Conservation (phyloP, 192 early-diverging fungal species). For the Linnemannia zychae region DNA sequence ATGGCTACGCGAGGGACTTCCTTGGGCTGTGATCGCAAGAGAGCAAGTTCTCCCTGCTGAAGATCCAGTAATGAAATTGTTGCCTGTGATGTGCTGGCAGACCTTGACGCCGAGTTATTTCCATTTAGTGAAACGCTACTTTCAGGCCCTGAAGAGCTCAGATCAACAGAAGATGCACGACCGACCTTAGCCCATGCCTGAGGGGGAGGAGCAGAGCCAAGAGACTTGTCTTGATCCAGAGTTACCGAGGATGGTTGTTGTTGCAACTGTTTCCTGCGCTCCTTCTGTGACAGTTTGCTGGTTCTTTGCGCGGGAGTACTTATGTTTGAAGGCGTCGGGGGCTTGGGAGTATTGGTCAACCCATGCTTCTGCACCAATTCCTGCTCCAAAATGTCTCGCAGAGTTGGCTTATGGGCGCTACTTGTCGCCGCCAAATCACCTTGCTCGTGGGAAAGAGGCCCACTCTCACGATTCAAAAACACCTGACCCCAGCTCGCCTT, state of each 20-base stretch:
- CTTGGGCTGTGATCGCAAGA: conserved; percentile 31
- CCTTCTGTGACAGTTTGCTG: conserved; percentile 53
- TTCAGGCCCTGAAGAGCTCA: neutral
- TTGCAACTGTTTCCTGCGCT: conserved; percentile 41
- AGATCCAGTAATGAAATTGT: conserved; percentile 20
- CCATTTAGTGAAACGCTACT: neutral
- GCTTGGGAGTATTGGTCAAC: neutral
- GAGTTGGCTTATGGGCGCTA: conserved; percentile 23
- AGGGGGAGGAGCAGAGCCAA: neutral
- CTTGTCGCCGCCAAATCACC: neutral
- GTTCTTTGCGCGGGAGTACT: conserved; percentile 15
- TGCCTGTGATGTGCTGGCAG: neutral
- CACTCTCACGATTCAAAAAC: conserved; percentile 4
- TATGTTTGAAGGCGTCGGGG: neutral
- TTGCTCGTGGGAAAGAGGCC: neutral
- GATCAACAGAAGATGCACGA: neutral
- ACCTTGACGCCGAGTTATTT: neutral
- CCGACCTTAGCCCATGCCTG: conserved; percentile 22
- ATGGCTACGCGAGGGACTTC: conserved; percentile 35
- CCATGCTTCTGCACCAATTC: conserved; percentile 34
- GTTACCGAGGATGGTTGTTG: conserved; percentile 20
- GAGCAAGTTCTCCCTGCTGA: conserved; percentile 42
- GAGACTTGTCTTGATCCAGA: conserved; percentile 10
- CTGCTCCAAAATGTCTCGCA: conserved; percentile 60
- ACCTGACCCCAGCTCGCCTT: conserved; percentile 31